Evolutionary conservation across 352 stramenopile genomes (phyloP), one percentile per base, ranked within the genome.

Genomic region (Nothophytophthora sp.): DNA sequence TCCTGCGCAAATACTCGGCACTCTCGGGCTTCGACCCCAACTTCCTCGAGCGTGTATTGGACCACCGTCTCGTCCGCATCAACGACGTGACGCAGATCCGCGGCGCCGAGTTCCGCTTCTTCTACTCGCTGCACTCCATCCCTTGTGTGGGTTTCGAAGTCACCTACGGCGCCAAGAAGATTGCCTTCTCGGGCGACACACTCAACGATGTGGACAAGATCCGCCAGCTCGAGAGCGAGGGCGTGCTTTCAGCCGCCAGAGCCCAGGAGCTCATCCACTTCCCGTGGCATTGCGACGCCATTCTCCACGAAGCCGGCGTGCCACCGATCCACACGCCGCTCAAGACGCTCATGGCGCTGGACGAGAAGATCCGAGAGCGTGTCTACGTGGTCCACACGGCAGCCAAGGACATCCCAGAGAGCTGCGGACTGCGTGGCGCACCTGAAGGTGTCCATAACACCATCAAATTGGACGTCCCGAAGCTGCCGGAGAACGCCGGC

Each of bases 41-140:
- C 27, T 92, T 99, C 41, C 72, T 99, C 15, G 89, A 92, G 27
- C 88, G 90, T 16, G 95, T 96, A 42, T 84, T 98, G 54, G 81
- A 96, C 27, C 95, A 97, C 53, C 77, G 78, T n/a, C 77, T 86
- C 18, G 86, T 96, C 12, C 95, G 91, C 34, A 97, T 98, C 55
- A 97, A 97, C 41, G 80, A 98, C 50, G 73, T 88, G n/a, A 89
- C 97, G 15, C 90, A 92, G 43, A 98, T 98, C 54, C 90, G 96
- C 49, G 95, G 95, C 12, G 94, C 90, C 22, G 88, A 82, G n/a
- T 98, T 98, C 60, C 81, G 95, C 24, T 99, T 99, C 61, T 98
- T 96, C 30, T 98, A 99, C 67, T 97, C 91, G 13, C 60, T 99
- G 20, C 95, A 99, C 58, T 96, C 88, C 30, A 99, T 99, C 50